Percentiles rank a stretch among this genome's conserved stretches.
These are phyloP conservation scores for Pseudodiploospora longispora DNA, from an alignment of 2,329 filamentous ascomycete genomes.

Conservation along the genomic window DNA sequence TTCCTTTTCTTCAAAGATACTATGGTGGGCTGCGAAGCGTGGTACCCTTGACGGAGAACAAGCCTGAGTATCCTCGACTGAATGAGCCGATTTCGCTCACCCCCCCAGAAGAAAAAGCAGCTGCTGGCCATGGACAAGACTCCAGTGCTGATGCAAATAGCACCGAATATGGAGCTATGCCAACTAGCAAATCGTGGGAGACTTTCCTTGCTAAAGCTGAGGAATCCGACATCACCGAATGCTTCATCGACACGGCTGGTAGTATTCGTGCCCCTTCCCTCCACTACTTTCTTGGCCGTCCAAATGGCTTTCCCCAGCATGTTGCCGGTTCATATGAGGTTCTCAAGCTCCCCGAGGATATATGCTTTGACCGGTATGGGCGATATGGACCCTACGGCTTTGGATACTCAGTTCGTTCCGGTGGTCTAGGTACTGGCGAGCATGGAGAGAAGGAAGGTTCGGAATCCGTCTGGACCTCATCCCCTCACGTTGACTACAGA, in stretches of 20 bases:
- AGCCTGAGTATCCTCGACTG: conserved; percentile 70
- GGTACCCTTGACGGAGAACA: conserved; percentile 55
- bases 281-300: conserved; percentile 68
- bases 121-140: conserved; percentile 9
- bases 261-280: conserved; percentile 61
- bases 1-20: conserved; percentile 78
- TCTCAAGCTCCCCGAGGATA: conserved; percentile 68
- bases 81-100: conserved; percentile 40
- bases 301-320: conserved; percentile 75
- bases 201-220: conserved; percentile 30
- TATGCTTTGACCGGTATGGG: conserved; percentile 91
- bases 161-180: conserved; percentile 13
- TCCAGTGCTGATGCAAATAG: conserved; percentile 5
- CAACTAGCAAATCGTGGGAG: conserved; percentile 26
- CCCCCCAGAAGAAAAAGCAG: conserved; percentile 9
- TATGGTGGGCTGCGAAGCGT: conserved; percentile 79
- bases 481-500: conserved; percentile 67
- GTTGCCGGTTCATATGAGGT: conserved; percentile 81
- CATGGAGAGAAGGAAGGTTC: conserved; percentile 74
- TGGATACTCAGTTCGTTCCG: conserved; percentile 71
- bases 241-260: conserved; percentile 65
- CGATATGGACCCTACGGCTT: conserved; percentile 83
- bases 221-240: conserved; percentile 53
- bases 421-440: conserved; percentile 78
- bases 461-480: conserved; percentile 68